Base-by-base conservation (phyloP, 139 green algal species). In the Volvox africanus region DNA sequence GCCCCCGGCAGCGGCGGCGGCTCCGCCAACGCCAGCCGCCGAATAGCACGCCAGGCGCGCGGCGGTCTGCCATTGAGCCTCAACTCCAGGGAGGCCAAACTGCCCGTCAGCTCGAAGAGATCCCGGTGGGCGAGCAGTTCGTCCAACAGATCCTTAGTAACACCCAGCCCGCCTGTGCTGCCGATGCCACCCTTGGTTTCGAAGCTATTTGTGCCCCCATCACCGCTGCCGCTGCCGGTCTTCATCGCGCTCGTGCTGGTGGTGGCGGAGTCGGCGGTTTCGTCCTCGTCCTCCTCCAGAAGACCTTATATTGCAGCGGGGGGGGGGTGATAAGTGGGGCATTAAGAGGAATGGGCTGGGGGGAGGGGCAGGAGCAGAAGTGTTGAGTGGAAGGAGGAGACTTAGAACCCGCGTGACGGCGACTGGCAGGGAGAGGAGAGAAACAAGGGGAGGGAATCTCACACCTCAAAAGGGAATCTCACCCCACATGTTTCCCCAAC, bases 51-150 rank as follows among this genome's bases (percentile, higher is more conserved):
- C 86, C 95, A 97, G 32, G 91, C 81, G 33, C 91, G 71, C 24
- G 93, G 88, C 33, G 89, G 61, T 24, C 95, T 73, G 44, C 96
- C 95, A n/a, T 87, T 92, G 0, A 96, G 90, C 67, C 93, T 91
- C 16, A 98, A 50, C 20, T 92, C 93, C 75, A 98, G 87, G 88
- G 97, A 95, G 2, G 93, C 88, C 69, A 98, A 93, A 12, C 92
- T 84, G 26, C 93, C 95, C 9, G 90, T 87, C 37, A 97, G 77
- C 69, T 94, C 55, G 33, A 93, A 62, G 61, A 92, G n/a, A 84
- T 89, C 79, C 67, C 92, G 88, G 89, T 93, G 93, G 16, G 65
- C 76, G 68, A 95, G 79, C 37, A 92, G 73, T 76, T 90, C 71
- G 67, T 93, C 92, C 68, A 95, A 81, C 26, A 95, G 85, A 82